These are phyloP conservation scores for Fraxinus excelsior DNA, from an alignment of 257 asterid species.

Conservation along the genomic window DNA sequence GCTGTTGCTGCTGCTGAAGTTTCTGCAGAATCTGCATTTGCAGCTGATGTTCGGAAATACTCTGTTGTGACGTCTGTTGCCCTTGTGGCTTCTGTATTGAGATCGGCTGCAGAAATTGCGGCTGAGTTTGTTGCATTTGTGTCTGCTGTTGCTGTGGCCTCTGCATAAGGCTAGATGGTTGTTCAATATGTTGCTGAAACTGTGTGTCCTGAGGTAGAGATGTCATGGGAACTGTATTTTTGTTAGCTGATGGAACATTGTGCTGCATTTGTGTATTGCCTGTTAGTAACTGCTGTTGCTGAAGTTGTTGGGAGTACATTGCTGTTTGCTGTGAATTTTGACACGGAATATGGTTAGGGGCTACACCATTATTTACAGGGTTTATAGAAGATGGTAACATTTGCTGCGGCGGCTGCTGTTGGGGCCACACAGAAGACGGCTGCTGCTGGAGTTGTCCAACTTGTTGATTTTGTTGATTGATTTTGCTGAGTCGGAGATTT, in stretches of 20 bases:
- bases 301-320: constrained; percentile 59
- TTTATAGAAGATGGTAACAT: constrained; percentile 45
- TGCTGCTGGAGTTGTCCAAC: constrained; percentile 54
- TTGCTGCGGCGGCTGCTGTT: constrained; percentile 65
- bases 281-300: constrained; percentile 55
- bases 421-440: constrained; percentile 44
- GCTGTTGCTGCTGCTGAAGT: constrained; percentile 61
- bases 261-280: constrained; percentile 49
- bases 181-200: constrained; percentile 66
- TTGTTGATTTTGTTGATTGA: constrained; percentile 52
- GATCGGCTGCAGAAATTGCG: constrained; percentile 54
- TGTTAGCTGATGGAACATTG: constrained; percentile 37
- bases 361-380: constrained; percentile 36
- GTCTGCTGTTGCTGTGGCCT: constrained; percentile 64
- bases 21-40: constrained; percentile 81
- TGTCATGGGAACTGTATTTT: constrained; percentile 47
- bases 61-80: constrained; percentile 57
- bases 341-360: constrained; percentile 41
- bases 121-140: constrained; percentile 52
- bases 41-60: constrained; percentile 67
- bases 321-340: constrained; percentile 55
- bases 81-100: constrained; percentile 53
- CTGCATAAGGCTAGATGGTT: constrained; percentile 47
- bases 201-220: constrained; percentile 61
- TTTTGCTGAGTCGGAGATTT: constrained; percentile 62